Evolutionary conservation across 495 filamentous ascomycete genomes (phyloP).

Genomic region (Podospora australis): DNA sequence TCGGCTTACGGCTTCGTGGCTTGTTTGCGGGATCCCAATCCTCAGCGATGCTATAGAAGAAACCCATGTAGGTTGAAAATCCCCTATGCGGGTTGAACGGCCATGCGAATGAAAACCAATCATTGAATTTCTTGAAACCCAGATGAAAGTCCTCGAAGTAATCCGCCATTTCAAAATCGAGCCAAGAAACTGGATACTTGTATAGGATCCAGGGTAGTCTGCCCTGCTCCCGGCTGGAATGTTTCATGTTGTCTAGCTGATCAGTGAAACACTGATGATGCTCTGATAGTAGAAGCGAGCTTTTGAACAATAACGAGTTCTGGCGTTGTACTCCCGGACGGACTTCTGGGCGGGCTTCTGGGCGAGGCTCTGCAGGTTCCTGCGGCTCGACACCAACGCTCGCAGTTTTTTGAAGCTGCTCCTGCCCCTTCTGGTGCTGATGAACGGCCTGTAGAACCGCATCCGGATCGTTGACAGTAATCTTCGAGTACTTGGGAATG

Average conservation of each 20-base stretch:
- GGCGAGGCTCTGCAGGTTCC: not conserved
- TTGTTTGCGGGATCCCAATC: slow-evolving; percentile 26
- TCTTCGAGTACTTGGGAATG: slow-evolving; percentile 33
- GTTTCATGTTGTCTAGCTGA: not conserved
- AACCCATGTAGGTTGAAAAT: slow-evolving; percentile 30
- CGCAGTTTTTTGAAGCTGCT: too few relatives aligned
- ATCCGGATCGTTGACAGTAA: slow-evolving; percentile 36
- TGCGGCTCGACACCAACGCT: not conserved
- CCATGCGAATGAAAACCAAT: slow-evolving; percentile 28
- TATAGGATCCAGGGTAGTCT: slow-evolving; percentile 21
- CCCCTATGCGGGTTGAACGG: too few relatives aligned
- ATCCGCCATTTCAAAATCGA: slow-evolving; percentile 27
- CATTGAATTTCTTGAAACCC: slow-evolving; percentile 24
- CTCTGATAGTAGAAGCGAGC: not conserved
- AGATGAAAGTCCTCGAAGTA: slow-evolving; percentile 24
- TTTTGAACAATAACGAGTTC: slow-evolving; percentile 9
- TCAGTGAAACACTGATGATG: not conserved
- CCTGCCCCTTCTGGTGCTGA: slow-evolving; percentile 3
- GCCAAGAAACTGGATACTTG: slow-evolving; percentile 34
- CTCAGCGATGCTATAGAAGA: slow-evolving; percentile 41
- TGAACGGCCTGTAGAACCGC: slow-evolving; percentile 21
- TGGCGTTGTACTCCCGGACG: too few relatives aligned
- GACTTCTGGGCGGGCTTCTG: too few relatives aligned
- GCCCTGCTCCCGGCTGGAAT: too few relatives aligned
- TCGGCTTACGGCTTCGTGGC: slow-evolving; percentile 7